These are phyloP conservation scores for Elsinoe arachidis DNA, from an alignment of 2,329 filamentous ascomycete genomes.

Conservation along the genomic window DNA sequence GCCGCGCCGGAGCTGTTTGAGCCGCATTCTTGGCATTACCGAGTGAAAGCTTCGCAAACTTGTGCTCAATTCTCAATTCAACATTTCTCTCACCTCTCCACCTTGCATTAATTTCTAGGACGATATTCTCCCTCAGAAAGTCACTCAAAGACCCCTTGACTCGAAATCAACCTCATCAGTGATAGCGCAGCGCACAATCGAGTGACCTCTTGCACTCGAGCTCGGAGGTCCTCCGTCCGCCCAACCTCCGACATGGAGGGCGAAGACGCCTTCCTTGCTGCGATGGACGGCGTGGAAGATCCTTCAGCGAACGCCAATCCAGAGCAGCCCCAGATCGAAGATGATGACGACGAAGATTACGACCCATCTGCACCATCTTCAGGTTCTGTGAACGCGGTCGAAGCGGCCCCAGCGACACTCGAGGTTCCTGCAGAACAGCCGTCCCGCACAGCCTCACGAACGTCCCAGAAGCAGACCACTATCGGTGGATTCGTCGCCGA, in stretches of 20 bases:
- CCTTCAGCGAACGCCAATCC: constrained; percentile 25
- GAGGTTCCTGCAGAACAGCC: constrained; percentile 39
- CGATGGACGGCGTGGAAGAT: constrained; percentile 37
- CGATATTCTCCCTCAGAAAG: too few species aligned
- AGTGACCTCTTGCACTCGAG: background rate
- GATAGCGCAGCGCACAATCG: too few species aligned
- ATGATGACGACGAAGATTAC: constrained; percentile 34
- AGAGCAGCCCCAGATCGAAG: constrained; percentile 40
- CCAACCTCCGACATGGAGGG: constrained; percentile 33
- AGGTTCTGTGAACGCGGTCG: background rate
- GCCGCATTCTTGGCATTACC: too few species aligned
- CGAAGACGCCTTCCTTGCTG: constrained; percentile 45
- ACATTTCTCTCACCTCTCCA: too few species aligned
- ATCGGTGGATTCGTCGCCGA: constrained; percentile 56
- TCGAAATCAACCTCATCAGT: too few species aligned
- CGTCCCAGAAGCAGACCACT: constrained; percentile 42
- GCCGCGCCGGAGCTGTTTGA: too few species aligned
- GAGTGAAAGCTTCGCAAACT: too few species aligned
- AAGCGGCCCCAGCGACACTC: constrained; percentile 13
- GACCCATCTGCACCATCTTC: constrained; percentile 20
- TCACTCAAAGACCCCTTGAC: too few species aligned
- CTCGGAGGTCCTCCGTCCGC: background rate
- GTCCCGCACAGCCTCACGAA: constrained; percentile 33
- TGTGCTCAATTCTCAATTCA: too few species aligned
- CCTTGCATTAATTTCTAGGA: too few species aligned